These are phyloP conservation scores for Ceratocystis papillata DNA, from an alignment of 2,329 filamentous ascomycete genomes.

Conservation along the genomic window DNA sequence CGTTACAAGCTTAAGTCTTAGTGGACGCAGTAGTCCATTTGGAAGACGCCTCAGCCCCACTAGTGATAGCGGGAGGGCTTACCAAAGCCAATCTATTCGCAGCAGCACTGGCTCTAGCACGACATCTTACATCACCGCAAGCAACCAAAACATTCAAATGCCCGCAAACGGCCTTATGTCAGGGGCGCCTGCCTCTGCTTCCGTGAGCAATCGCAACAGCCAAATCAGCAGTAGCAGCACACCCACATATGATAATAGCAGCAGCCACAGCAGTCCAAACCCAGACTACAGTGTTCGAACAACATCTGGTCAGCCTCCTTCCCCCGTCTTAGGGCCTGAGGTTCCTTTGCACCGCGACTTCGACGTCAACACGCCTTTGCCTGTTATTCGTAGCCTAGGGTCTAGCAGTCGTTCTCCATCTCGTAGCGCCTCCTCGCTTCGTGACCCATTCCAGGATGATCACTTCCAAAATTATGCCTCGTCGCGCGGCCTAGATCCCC, in stretches of 20 bases:
- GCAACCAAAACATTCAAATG: background rate
- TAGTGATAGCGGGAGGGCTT: background rate
- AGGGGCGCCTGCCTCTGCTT: background rate
- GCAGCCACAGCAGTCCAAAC: background rate
- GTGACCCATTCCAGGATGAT: conserved; percentile 24
- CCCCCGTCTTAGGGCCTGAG: conserved; percentile 18
- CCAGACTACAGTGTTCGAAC: conserved; percentile 16
- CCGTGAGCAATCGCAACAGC: conserved; percentile 10
- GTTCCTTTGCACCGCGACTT: conserved; percentile 22
- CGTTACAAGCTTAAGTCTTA: background rate
- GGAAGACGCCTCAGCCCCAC: background rate
- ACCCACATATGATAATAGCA: background rate
- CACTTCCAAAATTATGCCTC: conserved; percentile 19
- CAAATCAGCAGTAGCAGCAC: conserved; percentile 8
- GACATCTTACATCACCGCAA: background rate
- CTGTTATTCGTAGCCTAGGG: background rate
- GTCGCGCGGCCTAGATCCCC: conserved; percentile 36
- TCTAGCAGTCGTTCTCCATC: conserved; percentile 13
- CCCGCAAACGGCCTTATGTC: background rate
- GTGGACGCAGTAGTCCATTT: background rate
- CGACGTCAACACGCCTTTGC: conserved; percentile 14
- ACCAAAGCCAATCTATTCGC: background rate
- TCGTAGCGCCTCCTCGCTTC: conserved; percentile 17
- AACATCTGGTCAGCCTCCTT: conserved; percentile 12
- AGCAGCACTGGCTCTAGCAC: background rate